Evolutionary conservation across 257 asterid species (phyloP), one percentile per base, ranked within the genome.

Genomic region (Jacaranda copaia): DNA sequence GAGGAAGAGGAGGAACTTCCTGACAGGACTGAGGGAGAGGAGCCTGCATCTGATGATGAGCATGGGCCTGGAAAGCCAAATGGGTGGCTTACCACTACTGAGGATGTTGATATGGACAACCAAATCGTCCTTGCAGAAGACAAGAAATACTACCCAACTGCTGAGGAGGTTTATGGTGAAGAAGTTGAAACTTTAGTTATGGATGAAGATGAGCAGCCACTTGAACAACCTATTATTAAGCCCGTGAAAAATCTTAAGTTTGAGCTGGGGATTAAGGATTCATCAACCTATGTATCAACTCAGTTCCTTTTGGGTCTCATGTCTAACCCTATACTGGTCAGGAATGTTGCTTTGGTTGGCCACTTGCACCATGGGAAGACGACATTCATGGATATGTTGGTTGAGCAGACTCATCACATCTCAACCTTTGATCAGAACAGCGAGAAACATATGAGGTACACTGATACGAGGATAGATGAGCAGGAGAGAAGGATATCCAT

Each of bases 151-250:
- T 95, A 95, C 80, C 99, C 98, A 0, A 93, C 99, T 15, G 98
- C 99, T 4, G 99, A 95, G 84, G 99, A 95, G 87, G 98, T 95
- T 45, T 95, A 95, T 39, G 99, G 99, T 3, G 97, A 93, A 77
- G 99, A 93, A 82, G 99, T 95, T 9, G 99, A 95, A 73, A 93
- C 99, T 1, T 73, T 95, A 81, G 99, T 95, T 16, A 91, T 91
- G 98, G 99, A 95, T 78, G 99, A 95, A 87, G 99, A 95, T 45
- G 99, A 95, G 81, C 94, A 85, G 74, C 96, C 99, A 15, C 90
- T 95, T 1, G 98, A 95, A 65, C 85, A 79, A 20, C 99, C 99
- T 0, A 95, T 95, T 32, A 90, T 95, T 53, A 89, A 88, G 66
- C 99, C 98, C 1, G 96, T 95, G 72, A 93, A 85, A 79, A 91